These are phyloP conservation scores for Penicillium chermesinum DNA, from an alignment of 495 filamentous ascomycete genomes.

Conservation along the genomic window DNA sequence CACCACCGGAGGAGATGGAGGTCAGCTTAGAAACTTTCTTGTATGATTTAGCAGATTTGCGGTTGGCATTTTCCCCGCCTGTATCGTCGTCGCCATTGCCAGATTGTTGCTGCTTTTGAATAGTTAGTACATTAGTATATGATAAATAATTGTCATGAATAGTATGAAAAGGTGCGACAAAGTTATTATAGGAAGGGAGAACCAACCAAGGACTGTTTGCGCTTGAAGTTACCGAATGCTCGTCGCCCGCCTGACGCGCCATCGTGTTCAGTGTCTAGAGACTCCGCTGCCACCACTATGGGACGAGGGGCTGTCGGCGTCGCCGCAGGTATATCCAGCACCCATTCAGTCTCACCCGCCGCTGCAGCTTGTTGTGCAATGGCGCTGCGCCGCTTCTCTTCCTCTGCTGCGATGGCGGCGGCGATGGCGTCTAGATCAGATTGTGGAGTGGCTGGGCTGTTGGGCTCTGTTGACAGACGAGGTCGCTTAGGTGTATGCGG, in stretches of 20 bases:
- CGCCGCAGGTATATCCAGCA: slow-evolving; percentile 44
- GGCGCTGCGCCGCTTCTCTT: slow-evolving; percentile 66
- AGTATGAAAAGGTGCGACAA: neutral
- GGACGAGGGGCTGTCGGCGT: slow-evolving; percentile 21
- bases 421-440: slow-evolving; percentile 56
- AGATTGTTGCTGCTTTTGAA: neutral
- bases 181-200: neutral
- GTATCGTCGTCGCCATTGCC: slow-evolving; percentile 6
- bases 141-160: neutral
- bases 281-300: slow-evolving; percentile 31
- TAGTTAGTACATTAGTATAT: no score
- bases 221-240: slow-evolving; percentile 37
- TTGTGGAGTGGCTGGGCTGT: slow-evolving; percentile 26
- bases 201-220: slow-evolving; percentile 26
- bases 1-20: slow-evolving; percentile 33
- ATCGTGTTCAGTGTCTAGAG: slow-evolving; percentile 34
- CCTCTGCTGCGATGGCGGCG: slow-evolving; percentile 68
- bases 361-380: slow-evolving; percentile 65
- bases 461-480: slow-evolving; percentile 34
- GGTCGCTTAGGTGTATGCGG: slow-evolving; percentile 40
- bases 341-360: slow-evolving; percentile 84
- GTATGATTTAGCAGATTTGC: slow-evolving; percentile 3
- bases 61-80: slow-evolving; percentile 8
- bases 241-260: slow-evolving; percentile 30
- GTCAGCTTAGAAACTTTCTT: slow-evolving; percentile 24